phyloP scores from a whole-genome alignment of 2,329 filamentous ascomycete species.

The Dothideomycetes sp. region DNA sequence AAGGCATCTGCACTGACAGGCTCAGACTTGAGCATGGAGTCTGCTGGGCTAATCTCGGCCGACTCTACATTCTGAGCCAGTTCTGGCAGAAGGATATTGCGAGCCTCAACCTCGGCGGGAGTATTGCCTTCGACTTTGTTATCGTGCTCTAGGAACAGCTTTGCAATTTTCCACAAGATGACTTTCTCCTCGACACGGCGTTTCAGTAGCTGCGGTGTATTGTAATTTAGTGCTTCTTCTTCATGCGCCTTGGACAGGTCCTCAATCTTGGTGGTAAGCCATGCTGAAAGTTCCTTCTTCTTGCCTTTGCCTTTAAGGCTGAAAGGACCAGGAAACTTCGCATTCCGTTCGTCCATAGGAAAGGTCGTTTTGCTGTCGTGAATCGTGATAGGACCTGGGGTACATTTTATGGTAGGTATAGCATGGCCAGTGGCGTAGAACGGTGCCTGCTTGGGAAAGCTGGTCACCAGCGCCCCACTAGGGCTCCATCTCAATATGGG shows the following conservation, averaged over 20 bases:
- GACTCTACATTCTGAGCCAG: slow-evolving; percentile 12
- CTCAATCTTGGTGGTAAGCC: slow-evolving; percentile 70
- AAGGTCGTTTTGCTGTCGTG: slow-evolving; percentile 63
- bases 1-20: slow-evolving; percentile 58
- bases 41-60: slow-evolving; percentile 14
- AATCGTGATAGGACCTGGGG: slow-evolving; percentile 72
- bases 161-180: slow-evolving; percentile 77
- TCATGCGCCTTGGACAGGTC: slow-evolving; percentile 48
- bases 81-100: slow-evolving; percentile 60
- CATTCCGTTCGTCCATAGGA: slow-evolving; percentile 58
- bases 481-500: slow-evolving; percentile 84
- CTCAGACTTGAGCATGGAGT: slow-evolving; percentile 40
- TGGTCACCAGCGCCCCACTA: slow-evolving; percentile 69
- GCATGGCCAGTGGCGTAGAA: slow-evolving; percentile 68
- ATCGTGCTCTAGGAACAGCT: slow-evolving; percentile 75
- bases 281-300: slow-evolving; percentile 83
- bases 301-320: slow-evolving; percentile 83
- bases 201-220: slow-evolving; percentile 45
- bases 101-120: slow-evolving; percentile 62
- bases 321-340: slow-evolving; percentile 81
- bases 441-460: slow-evolving; percentile 80
- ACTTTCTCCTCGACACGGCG: slow-evolving; percentile 71
- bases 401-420: slow-evolving; percentile 68
- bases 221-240: slow-evolving; percentile 36
- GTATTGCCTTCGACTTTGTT: slow-evolving; percentile 65